These are phyloP conservation scores for Sparassis latifolia DNA, from an alignment of 1,284 basidiomycete genomes.

Conservation along the genomic window DNA sequence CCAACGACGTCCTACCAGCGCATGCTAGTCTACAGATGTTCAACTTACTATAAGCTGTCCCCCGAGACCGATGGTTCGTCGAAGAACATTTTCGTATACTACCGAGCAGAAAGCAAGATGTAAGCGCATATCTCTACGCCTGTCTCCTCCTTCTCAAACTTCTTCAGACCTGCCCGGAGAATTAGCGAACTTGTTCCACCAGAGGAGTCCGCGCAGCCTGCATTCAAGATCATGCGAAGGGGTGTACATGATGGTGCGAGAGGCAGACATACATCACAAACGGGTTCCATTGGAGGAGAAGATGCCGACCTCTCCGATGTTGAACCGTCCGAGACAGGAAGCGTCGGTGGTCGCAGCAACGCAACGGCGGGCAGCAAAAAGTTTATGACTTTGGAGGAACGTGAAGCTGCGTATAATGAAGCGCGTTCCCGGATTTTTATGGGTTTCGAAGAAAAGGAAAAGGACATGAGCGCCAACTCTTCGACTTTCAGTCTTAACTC, in stretches of 20 bases:
- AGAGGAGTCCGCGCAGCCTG: slow-evolving; percentile 58
- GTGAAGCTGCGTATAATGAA: slow-evolving; percentile 78
- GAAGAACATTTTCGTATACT: slow-evolving; percentile 53
- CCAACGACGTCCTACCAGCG: slow-evolving; percentile 75
- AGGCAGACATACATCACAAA: slow-evolving; percentile 41
- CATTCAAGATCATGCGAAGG: slow-evolving; percentile 82
- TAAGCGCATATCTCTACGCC: slow-evolving; percentile 20
- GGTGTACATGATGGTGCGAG: slow-evolving; percentile 41
- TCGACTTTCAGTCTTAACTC: slow-evolving; percentile 65
- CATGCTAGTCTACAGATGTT: slow-evolving; percentile 76
- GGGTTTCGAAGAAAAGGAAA: slow-evolving; percentile 67
- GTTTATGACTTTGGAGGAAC: slow-evolving; percentile 69
- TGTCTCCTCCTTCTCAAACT: background rate
- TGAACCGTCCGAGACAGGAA: slow-evolving; percentile 74
- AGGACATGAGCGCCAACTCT: slow-evolving; percentile 70
- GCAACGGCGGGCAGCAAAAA: slow-evolving; percentile 51
- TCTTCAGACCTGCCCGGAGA: slow-evolving; percentile 54
- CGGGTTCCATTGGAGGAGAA: slow-evolving; percentile 63
- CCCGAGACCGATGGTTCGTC: slow-evolving; percentile 61
- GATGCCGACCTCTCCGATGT: slow-evolving; percentile 69
- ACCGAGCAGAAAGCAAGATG: slow-evolving; percentile 64
- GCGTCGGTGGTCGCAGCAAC: slow-evolving; percentile 59
- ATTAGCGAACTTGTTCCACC: slow-evolving; percentile 75
- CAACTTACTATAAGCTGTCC: slow-evolving; percentile 64
- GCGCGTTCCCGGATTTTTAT: slow-evolving; percentile 79